Evolutionary conservation across 805 yeast genomes (phyloP), one percentile per base, ranked within the genome.

Genomic region (Kregervanrija pseudodelftensis): DNA sequence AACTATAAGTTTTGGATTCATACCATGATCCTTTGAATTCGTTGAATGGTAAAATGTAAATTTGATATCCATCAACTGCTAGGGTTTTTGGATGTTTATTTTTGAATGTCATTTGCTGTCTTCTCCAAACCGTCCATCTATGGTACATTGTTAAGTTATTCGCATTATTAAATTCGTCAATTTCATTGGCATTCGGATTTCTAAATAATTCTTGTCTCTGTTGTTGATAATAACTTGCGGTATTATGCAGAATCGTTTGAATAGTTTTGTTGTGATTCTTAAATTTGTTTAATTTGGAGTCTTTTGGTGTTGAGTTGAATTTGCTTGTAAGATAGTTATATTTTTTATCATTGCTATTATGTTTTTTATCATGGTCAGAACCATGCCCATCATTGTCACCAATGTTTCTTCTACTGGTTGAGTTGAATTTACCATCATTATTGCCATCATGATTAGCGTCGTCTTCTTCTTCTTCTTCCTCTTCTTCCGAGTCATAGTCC

Each of bases 21-120:
- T 84, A 78, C 76, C 87, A 77, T 52, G 75, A 57, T 14, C 66
- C 66, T 41, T 63, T 77, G 46, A 78, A 72, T 47, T 86, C 91
- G 54, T 85, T 88, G 8, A 89, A 82, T 0, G 97, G 96, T 55
- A 87, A 78, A 40, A 91, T 76, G 56, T 90, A 91, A 11, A 91
- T 78, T 56, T 88, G 89, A 55, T 88, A 95, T n/a, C 97, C 98
- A 63, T 91, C 98, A 34, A 91, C 77, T 1, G 93, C 89, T 31
- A 91, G 69, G 1, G 89, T 77, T 54, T 93, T 78, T 54, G 89
- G 95, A 49, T 86, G 86, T 43, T 89, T 74, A 46, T 79, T 80
- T 47, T 85, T 77, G 51, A 91, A 80, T 0, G 95, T 81, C 79
- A 83, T 77, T 16, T 89, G 90, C 55, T 90, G 91, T 48, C 93